Evolutionary conservation across 805 yeast genomes (phyloP), one percentile per base, ranked within the genome.

Genomic region (Kregervanrija pseudodelftensis): DNA sequence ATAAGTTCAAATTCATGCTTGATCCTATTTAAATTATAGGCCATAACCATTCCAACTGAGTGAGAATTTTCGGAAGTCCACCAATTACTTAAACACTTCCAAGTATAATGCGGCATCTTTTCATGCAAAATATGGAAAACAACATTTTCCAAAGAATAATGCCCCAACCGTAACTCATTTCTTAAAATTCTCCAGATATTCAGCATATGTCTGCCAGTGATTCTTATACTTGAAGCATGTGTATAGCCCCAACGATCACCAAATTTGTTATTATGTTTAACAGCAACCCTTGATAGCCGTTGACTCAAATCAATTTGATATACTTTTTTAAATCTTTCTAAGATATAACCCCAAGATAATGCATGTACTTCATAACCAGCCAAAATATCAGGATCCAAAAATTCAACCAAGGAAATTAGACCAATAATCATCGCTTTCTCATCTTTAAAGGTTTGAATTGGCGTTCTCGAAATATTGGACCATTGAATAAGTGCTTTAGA

Each of bases 291-390:
- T 1, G 95, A 78, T 1, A 89, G 58, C 37, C 77, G 74, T 0
- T 70, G 66, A n/a, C 74, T 59, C 3, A 88, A 50, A 51, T 86
- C 83, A 11, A 73, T 62, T 2, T 74, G 75, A 54, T 70, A 70
- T 2, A 57, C 63, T 0, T 46, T 49, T 13, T 67, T 59, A 45
- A 76, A 72, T 39, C 99, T 61, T 42, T 85, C 93, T 22, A 85
- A 70, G 0, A 90, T 43, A 55, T 85, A 93, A 0, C 99, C 98
- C 98, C 98, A 91, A 0, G 97, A 86, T 0, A 75, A 55, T 1
- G 80, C 66, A 50, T 87, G 85, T 5, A 87, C 73, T 56, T 93
- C 99, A 59, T 75, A 93, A 0, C 97, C 98, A 0, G 86, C 73
- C 5, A 93, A 57, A 30, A 93, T 77, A 59, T 93, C 99, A 0